Evolutionary conservation across 2,329 filamentous ascomycete genomes (phyloP).

Genomic region (Penicillium sp.): DNA sequence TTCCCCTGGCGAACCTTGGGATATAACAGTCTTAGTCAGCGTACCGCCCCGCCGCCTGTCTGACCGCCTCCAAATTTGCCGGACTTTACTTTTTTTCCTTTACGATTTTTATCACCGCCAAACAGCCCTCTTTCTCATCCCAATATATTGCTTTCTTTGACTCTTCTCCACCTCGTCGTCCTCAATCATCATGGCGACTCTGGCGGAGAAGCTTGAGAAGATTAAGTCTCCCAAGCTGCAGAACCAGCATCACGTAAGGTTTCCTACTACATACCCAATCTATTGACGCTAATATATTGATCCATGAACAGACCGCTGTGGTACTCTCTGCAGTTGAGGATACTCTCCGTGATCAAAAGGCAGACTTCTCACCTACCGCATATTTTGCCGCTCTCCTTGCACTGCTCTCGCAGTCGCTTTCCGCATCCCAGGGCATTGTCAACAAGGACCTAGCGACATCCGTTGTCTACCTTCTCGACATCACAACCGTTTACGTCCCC

Average conservation of each 20-base stretch:
- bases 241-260: conserved; percentile 81
- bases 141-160: conserved; percentile 9
- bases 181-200: conserved; percentile 52
- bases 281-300: conserved; percentile 9
- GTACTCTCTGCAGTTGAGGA: conserved; percentile 90
- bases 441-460: conserved; percentile 82
- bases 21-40: background rate
- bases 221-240: conserved; percentile 95
- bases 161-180: conserved; percentile 26
- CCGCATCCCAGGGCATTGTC: conserved; percentile 59
- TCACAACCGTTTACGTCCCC: conserved; percentile 81
- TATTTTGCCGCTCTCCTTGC: conserved; percentile 96
- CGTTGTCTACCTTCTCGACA: conserved; percentile 91
- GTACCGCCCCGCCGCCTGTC: background rate
- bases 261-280: background rate
- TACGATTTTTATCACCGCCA: conserved; percentile 14
- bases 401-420: conserved; percentile 74
- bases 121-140: conserved; percentile 10
- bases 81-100: conserved; percentile 12
- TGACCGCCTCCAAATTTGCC: conserved; percentile 9
- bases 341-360: conserved; percentile 83
- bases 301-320: conserved; percentile 52
- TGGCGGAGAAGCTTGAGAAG: conserved; percentile 93
- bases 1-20: background rate
- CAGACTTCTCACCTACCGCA: conserved; percentile 77